A percentile compares a stretch with the other conserved stretches of the same genome.
These are phyloP conservation scores for Kitagawia praeruptora DNA, from an alignment of 129 eudicot species.

Conservation along the genomic window DNA sequence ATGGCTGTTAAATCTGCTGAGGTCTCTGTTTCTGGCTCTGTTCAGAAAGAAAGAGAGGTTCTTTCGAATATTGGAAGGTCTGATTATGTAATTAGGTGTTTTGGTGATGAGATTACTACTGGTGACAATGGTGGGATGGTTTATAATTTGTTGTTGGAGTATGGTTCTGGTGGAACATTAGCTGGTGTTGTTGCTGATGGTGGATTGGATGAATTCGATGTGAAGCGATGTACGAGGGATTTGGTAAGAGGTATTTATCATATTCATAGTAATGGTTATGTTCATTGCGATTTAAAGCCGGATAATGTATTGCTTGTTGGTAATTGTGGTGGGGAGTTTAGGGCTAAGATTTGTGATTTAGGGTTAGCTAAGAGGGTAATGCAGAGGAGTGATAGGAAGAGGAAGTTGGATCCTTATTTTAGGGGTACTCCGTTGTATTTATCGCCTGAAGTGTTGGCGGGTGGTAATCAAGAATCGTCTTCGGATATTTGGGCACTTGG, in stretches of 20 bases:
- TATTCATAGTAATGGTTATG: slow-evolving; percentile 53
- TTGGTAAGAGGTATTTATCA: slow-evolving; percentile 46
- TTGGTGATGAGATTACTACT: slow-evolving; percentile 56
- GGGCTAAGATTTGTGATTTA: slow-evolving; percentile 71
- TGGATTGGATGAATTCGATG: slow-evolving; percentile 53
- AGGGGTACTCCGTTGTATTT: slow-evolving; percentile 51
- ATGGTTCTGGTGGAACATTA: slow-evolving; percentile 76
- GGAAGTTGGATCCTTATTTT: slow-evolving; percentile 27
- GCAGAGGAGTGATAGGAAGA: slow-evolving; percentile 27
- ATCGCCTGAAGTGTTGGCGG: slow-evolving; percentile 55
- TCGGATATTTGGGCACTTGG: slow-evolving; percentile 77
- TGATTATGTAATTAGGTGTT: slow-evolving; percentile 43
- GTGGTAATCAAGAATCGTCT: slow-evolving; percentile 42
- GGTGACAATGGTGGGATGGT: slow-evolving; percentile 46
- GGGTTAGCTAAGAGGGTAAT: slow-evolving; percentile 60
- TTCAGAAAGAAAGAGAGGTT: slow-evolving; percentile 67
- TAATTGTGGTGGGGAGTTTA: slow-evolving; percentile 14
- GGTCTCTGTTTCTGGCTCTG: slow-evolving; percentile 58
- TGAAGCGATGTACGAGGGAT: slow-evolving; percentile 32
- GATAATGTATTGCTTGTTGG: slow-evolving; percentile 51
- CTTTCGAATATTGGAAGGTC: slow-evolving; percentile 42
- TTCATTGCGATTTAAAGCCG: slow-evolving; percentile 51
- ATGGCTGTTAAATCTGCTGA: slow-evolving; percentile 93
- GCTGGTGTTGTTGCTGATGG: slow-evolving; percentile 35
- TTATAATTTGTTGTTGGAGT: slow-evolving; percentile 65